These are phyloP conservation scores for Eleusine indica DNA, from an alignment of 176 grass and related monocot genomes.

Conservation along the genomic window DNA sequence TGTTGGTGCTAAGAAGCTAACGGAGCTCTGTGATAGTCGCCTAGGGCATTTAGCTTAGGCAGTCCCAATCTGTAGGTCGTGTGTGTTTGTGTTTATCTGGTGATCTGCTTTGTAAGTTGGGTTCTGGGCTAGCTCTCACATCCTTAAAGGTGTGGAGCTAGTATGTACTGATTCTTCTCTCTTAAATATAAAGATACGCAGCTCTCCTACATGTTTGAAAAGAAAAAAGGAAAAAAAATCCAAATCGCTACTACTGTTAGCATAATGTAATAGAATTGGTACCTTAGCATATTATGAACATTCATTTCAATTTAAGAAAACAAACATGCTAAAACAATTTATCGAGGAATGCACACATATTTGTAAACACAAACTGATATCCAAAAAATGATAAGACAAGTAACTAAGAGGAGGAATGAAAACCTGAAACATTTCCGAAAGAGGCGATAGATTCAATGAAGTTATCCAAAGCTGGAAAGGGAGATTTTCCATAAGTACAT, in stretches of 20 bases:
- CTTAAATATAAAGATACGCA: too few relatives aligned
- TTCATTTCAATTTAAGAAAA: neutral
- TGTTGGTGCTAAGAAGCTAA: too few relatives aligned
- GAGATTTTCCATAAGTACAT: constrained; percentile 69
- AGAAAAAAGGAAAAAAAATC: neutral
- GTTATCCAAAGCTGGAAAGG: constrained; percentile 85
- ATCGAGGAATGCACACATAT: neutral
- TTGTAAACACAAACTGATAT: constrained; percentile 10
- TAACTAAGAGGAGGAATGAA: constrained; percentile 21
- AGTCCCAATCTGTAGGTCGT: too few relatives aligned
- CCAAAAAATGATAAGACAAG: neutral
- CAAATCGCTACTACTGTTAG: neutral
- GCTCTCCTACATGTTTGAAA: too few relatives aligned
- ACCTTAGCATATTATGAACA: constrained; percentile 12
- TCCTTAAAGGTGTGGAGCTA: too few relatives aligned
- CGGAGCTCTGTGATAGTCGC: too few relatives aligned
- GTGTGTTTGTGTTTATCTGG: too few relatives aligned
- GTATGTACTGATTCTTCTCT: too few relatives aligned
- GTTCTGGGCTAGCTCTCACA: too few relatives aligned
- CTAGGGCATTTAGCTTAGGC: too few relatives aligned
- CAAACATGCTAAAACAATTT: neutral
- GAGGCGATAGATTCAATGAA: constrained; percentile 94
- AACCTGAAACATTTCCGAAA: constrained; percentile 74
- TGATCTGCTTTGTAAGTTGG: too few relatives aligned
- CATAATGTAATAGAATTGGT: neutral